Base-by-base conservation (phyloP, 2,329 filamentous ascomycete species). In the Macroventuria anomochaeta region DNA sequence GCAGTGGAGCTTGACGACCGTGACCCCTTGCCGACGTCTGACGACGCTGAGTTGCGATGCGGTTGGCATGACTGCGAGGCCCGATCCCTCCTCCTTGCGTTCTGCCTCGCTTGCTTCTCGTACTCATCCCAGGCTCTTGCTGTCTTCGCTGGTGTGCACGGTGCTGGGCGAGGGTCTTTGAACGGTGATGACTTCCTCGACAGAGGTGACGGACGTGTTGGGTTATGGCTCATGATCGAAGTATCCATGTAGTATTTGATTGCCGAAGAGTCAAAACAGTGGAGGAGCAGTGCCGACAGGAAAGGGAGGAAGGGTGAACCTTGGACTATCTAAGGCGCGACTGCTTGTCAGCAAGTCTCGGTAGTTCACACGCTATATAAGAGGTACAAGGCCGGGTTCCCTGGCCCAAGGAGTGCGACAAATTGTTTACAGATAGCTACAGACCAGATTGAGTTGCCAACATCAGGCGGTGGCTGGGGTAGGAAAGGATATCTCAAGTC, bases 111-210 rank as follows among this genome's bases (percentile, higher is more conserved):
- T 32, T 58, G 58, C 51, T 53, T 68, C 50, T 74, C 72, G 33
- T 70, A 72, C 46, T 70, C 66, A 28, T 75, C 71, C 71, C 69
- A 73, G n/a, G 70, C 38, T 46, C 68, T 63, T 26, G 64, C 69
- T 12, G 72, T 72, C 23, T 62, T 65, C 17, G 55, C 53, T 15
- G 67, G 68, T 25, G 65, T 69, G 31, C 55, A 65, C 38, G 61
- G 64, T 29, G 70, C 58, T 46, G 70, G 58, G 29, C 62, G 61
- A 42, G 64, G 64, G 33, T 69, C 58, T 40, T 67, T 69, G 53
- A 68, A 70, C 3, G 64, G 64, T 12, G 65, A 71, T 48, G 54
- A 47, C 26, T 62, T 59, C 48, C 67, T 65, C 36, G 65, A 46
- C 12, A 67, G 55, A 43, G 65, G 61, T 18, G 64, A 63, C 18